A percentile compares a stretch with the other conserved stretches of the same genome.
Evolutionary conservation across 257 asterid genomes (phyloP).

Genomic region (Capsicum chinense): DNA sequence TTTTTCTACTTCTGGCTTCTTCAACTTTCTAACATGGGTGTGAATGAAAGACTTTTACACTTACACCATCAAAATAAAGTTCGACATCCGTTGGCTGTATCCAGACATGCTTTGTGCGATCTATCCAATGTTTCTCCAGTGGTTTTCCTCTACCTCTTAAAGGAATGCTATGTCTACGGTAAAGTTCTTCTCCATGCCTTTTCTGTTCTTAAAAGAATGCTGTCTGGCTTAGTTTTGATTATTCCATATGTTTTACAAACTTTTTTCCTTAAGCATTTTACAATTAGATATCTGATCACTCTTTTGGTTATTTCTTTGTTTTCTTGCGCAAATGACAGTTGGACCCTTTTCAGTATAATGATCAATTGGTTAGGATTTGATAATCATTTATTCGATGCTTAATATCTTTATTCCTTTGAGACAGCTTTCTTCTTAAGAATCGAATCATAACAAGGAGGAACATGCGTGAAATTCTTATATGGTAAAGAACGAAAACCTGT

Average conservation of each 20-base stretch:
- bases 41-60: slow-evolving; percentile 43
- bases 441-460: slow-evolving; percentile 8
- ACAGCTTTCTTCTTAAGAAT: slow-evolving; percentile 7
- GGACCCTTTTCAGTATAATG: background rate
- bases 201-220: background rate
- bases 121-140: slow-evolving; percentile 80
- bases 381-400: background rate
- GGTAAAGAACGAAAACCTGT: slow-evolving; percentile 6
- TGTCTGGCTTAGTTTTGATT: slow-evolving; percentile 16
- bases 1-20: slow-evolving; percentile 42
- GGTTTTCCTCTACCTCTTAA: slow-evolving; percentile 81
- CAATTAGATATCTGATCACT: background rate
- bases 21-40: slow-evolving; percentile 43
- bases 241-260: slow-evolving; percentile 13
- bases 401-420: background rate
- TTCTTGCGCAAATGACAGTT: background rate
- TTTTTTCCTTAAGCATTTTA: background rate
- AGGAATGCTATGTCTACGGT: slow-evolving; percentile 76
- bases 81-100: slow-evolving; percentile 43
- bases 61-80: slow-evolving; percentile 34
- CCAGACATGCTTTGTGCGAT: slow-evolving; percentile 74
- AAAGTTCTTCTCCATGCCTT: slow-evolving; percentile 33
- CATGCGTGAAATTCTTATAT: slow-evolving; percentile 6
- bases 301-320: slow-evolving; percentile 21
- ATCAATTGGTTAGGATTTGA: slow-evolving; percentile 5